These are phyloP conservation scores for Pseudomassariella vexata DNA, from an alignment of 2,329 filamentous ascomycete genomes.

Conservation along the genomic window DNA sequence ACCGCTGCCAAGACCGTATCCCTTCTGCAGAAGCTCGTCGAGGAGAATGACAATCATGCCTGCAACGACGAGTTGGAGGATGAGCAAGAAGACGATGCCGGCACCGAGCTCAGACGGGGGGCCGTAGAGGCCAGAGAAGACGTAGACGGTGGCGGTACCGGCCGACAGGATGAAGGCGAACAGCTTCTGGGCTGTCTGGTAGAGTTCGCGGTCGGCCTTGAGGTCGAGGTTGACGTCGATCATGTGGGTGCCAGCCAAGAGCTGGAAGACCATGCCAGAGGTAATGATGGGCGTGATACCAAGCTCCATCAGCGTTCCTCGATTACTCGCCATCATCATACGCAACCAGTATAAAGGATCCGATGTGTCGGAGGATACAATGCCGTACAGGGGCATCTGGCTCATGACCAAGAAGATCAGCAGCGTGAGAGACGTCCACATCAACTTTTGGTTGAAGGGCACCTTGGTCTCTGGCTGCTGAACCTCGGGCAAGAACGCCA, in stretches of 20 bases:
- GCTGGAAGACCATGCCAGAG: conserved; percentile 99
- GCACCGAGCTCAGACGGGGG: conserved; percentile 94
- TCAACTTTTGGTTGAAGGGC: conserved; percentile 96
- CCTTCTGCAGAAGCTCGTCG: conserved; percentile 98
- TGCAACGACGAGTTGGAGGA: conserved; percentile 95
- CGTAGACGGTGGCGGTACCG: conserved; percentile 95
- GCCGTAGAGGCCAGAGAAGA: conserved; percentile 96
- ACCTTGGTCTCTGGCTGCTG: conserved; percentile 97
- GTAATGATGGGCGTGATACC: conserved; percentile 99
- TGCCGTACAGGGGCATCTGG: conserved; percentile 96
- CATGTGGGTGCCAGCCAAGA: conserved; percentile 97
- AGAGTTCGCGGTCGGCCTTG: conserved; percentile 98
- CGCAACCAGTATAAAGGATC: conserved; percentile 99
- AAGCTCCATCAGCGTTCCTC: conserved; percentile 91
- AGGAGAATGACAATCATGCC: conserved; percentile 98
- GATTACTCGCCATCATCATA: conserved; percentile 99
- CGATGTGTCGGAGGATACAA: conserved; percentile 96
- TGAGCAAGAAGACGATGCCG: conserved; percentile 95
- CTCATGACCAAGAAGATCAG: conserved; percentile 99
- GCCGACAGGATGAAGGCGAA: conserved; percentile 97
- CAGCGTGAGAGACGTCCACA: conserved; percentile 91
- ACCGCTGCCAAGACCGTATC: conserved; percentile 95
- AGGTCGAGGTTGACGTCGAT: conserved; percentile 99
- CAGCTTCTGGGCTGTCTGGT: conserved; percentile 99
- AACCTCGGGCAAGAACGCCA: conserved; percentile 99